A percentile compares a stretch with the other conserved stretches of the same genome.
phyloP scores from a whole-genome alignment of 1,284 basidiomycete species.

The Singerocomus rubriflavus region DNA sequence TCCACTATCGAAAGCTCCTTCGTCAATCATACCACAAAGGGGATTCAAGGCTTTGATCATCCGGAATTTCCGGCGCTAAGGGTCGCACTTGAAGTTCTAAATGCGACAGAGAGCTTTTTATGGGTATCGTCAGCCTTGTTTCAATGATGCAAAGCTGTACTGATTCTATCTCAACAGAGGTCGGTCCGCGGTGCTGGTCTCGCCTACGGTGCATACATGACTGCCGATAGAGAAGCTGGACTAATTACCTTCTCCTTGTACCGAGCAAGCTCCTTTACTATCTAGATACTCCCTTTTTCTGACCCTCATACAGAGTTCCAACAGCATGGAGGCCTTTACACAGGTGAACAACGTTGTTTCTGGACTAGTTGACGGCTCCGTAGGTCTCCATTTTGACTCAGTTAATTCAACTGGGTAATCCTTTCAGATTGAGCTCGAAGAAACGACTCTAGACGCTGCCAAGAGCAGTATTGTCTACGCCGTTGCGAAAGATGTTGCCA shows the following conservation, averaged over 20 bases:
- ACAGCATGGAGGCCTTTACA: conserved; percentile 79
- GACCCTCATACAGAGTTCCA: conserved; percentile 67
- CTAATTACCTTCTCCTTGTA: conserved; percentile 81
- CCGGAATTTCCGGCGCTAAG: conserved; percentile 83
- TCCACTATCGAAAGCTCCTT: conserved; percentile 95
- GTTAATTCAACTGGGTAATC: conserved; percentile 5
- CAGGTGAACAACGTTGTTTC: conserved; percentile 77
- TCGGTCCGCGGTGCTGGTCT: conserved; percentile 90
- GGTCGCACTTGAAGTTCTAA: conserved; percentile 85
- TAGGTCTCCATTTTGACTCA: conserved; percentile 39
- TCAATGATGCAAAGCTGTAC: conserved; percentile 5
- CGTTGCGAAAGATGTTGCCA: conserved; percentile 80
- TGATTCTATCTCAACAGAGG: conserved; percentile 42
- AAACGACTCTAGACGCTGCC: conserved; percentile 85
- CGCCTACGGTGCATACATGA: conserved; percentile 89
- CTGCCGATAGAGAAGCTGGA: conserved; percentile 80
- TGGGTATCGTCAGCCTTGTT: conserved; percentile 59
- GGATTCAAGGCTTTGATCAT: conserved; percentile 77
- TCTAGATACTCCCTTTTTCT: background rate
- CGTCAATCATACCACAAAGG: conserved; percentile 77
- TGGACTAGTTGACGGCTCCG: conserved; percentile 75
- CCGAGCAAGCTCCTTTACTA: conserved; percentile 49
- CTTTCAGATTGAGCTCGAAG: conserved; percentile 76
- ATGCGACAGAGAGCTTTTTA: conserved; percentile 92
- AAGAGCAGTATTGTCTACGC: conserved; percentile 89